Conservation (phyloP, 305 asterid genomes). For the Rubia peregrina region DNA sequence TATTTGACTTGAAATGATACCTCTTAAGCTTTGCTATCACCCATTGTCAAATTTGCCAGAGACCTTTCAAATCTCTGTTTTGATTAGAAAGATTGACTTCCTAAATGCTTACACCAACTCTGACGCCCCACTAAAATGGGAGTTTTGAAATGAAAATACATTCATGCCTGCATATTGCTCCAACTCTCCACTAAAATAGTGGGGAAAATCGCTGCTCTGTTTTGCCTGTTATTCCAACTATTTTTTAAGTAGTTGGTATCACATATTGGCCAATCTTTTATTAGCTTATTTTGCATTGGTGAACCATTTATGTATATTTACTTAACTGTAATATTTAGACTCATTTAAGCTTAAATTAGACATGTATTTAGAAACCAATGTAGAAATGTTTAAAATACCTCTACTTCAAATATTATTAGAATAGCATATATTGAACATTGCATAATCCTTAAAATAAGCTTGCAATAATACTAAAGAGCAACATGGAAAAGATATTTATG, state of each 20-base stretch:
- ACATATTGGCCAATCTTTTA: background rate
- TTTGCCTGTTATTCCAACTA: background rate
- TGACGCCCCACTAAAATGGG: background rate
- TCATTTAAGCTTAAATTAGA: no score
- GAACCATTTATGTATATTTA: no score
- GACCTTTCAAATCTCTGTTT: background rate
- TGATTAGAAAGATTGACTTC: slow-evolving; percentile 5
- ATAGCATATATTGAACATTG: background rate
- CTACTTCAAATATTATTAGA: background rate
- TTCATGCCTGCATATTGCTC: background rate
- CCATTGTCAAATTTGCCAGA: background rate
- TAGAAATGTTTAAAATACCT: background rate
- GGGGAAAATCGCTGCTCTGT: background rate
- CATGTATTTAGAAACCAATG: background rate
- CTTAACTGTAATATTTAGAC: no score
- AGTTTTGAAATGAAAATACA: background rate
- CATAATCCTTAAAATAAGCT: background rate
- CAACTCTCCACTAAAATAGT: background rate
- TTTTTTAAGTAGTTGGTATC: background rate
- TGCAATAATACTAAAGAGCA: background rate
- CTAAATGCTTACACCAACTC: background rate
- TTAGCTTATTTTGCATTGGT: background rate
- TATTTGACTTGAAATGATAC: background rate
- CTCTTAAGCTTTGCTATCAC: background rate
- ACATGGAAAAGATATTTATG: background rate